Evolutionary conservation across 2,329 filamentous ascomycete species (phyloP), one percentile per base, ranked within the genome.

Genomic region (Xylariales sp.): DNA sequence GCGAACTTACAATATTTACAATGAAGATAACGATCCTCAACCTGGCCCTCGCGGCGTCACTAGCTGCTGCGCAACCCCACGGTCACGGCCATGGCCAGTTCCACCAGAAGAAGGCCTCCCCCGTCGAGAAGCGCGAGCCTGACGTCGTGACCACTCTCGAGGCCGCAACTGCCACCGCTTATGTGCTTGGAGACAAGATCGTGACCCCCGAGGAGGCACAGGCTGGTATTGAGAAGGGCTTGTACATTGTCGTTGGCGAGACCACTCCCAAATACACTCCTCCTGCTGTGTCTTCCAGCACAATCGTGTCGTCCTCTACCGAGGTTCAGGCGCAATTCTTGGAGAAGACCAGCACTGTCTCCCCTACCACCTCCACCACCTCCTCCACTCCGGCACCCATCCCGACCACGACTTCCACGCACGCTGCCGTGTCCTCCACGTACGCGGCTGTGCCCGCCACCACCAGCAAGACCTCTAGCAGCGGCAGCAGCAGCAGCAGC

Each of bases 201-300:
- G 74, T 95, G 51, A 69, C 71, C 40, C 65, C 75, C 46, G 64
- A 75, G 0, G 76, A 88, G 46, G 88, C 88, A 40, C 74, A 84
- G 66, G 60, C 77, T 42, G 88, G 88, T 49, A 74, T 97, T 52
- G 66, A 74, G 43, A 76, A 83, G 47, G 86, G 88, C 39, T 75
- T 78, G 34, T 93, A 80, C 68, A 71, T 84, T 34, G 68, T 86
- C 36, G 69, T 84, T 33, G 77, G 79, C 50, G 76, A 80, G 58
- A 69, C 73, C 32, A 66, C 65, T 11, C 76, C 77, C 36, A 73
- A 71, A 31, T 76, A 76, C 52, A 61, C 57, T 31, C 59, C 71
- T n/a, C 69, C 68, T 5, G n/a, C n/a, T n/a, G n/a, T n/a, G n/a
- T n/a, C n/a, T n/a, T n/a, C n/a, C n/a, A n/a, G n/a, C n/a, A n/a